These are phyloP conservation scores for Aeminium ludgeri DNA, from an alignment of 495 filamentous ascomycete species.

Conservation along the genomic window DNA sequence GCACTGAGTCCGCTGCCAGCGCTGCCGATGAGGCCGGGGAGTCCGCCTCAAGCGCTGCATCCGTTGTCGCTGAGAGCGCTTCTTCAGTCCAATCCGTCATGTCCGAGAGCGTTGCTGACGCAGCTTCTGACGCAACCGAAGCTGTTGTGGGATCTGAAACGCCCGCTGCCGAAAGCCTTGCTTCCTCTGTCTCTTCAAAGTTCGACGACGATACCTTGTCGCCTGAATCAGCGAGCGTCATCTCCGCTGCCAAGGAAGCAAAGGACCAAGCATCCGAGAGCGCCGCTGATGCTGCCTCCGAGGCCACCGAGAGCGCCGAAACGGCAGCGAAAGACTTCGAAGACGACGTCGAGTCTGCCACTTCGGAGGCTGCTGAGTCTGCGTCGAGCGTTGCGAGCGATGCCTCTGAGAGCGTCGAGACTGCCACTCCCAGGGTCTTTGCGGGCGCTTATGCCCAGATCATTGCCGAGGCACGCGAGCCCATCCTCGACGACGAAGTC, in stretches of 20 bases:
- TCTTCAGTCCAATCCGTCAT: neutral
- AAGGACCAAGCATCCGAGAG: constrained; percentile 18
- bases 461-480: constrained; percentile 31
- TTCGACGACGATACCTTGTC: neutral
- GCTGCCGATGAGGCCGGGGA: neutral
- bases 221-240: constrained; percentile 10
- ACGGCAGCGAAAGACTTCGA: neutral
- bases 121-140: constrained; percentile 19
- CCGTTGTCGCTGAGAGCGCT: neutral
- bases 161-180: constrained; percentile 10
- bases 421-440: constrained; percentile 31
- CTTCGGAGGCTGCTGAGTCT: constrained; percentile 16
- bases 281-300: constrained; percentile 18
- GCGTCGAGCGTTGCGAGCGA: constrained; percentile 5
- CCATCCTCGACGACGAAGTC: constrained; percentile 37
- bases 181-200: constrained; percentile 1
- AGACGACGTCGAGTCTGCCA: constrained; percentile 12
- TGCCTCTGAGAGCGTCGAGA: constrained; percentile 11
- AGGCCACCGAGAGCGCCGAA: neutral
- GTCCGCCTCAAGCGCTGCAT: constrained; percentile 1
- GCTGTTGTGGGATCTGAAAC: constrained; percentile 20
- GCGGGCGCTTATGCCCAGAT: constrained; percentile 39
- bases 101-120: neutral
- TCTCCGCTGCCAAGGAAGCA: constrained; percentile 6
- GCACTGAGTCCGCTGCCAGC: neutral